phyloP scores from a whole-genome alignment of 1,284 basidiomycete species.

The Apiotrichum montevideense region DNA sequence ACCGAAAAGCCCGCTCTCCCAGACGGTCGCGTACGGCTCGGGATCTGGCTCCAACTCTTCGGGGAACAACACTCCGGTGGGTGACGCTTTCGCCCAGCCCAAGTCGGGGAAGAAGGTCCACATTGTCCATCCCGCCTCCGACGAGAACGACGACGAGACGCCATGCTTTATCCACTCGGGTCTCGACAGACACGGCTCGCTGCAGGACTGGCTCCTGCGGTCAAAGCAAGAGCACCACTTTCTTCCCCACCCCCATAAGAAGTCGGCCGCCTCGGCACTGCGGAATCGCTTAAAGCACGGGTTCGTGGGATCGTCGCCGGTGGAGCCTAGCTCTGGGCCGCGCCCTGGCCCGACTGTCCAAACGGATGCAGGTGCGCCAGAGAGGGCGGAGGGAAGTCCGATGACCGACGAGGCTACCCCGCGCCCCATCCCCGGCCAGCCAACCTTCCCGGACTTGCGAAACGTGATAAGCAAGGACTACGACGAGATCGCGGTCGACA shows the following conservation, averaged over 20 bases:
- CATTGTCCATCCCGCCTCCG: constrained; percentile 8
- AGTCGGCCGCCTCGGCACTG: not conserved
- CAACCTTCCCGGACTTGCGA: not conserved
- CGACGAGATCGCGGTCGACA: not conserved
- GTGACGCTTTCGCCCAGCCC: not conserved
- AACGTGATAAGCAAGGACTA: not conserved
- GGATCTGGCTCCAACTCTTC: not conserved
- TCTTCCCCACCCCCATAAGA: constrained; percentile 3
- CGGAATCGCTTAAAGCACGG: not conserved
- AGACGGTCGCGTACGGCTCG: not conserved
- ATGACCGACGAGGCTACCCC: no score
- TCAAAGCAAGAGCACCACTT: constrained; percentile 14
- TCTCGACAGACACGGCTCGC: constrained; percentile 44
- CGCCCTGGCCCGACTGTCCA: no score
- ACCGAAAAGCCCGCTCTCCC: constrained; percentile 32
- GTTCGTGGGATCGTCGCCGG: no score
- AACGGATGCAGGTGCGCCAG: no score
- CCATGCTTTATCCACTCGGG: constrained; percentile 50
- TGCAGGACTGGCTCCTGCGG: constrained; percentile 39
- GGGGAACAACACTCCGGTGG: not conserved
- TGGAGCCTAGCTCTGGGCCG: no score
- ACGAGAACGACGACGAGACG: constrained; percentile 8
- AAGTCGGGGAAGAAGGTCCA: constrained; percentile 13
- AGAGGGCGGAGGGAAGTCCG: no score
- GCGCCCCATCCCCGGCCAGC: not conserved